A percentile compares a stretch with the other conserved stretches of the same genome.
phyloP scores from a whole-genome alignment of 2,329 filamentous ascomycete species.

The Leptographium lundbergii region DNA sequence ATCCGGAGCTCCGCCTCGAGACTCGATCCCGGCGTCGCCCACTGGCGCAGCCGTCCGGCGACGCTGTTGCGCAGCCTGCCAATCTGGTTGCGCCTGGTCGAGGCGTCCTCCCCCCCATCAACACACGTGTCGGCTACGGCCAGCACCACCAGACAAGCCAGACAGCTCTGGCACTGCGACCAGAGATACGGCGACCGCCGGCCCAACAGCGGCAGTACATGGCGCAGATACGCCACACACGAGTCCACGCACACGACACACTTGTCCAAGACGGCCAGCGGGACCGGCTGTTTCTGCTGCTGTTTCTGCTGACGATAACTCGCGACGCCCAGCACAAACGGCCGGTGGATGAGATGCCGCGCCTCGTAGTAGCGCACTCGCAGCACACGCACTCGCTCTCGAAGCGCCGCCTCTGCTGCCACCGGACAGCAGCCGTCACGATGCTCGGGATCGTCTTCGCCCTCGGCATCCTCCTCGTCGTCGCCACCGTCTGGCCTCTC shows the following conservation, averaged over 20 bases:
- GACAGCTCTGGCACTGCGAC: conserved; percentile 22
- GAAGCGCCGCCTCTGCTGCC: background rate
- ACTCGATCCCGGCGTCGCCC: conserved; percentile 21
- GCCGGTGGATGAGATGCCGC: conserved; percentile 56
- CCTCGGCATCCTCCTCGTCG: background rate
- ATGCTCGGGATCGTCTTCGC: conserved; percentile 21
- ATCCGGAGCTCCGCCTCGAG: conserved; percentile 15
- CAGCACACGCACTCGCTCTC: conserved; percentile 54
- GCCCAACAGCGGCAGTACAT: conserved; percentile 22
- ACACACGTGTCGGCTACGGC: conserved; percentile 19
- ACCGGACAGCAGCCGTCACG: conserved; percentile 27
- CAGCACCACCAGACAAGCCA: conserved; percentile 22
- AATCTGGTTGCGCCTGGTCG: conserved; percentile 5
- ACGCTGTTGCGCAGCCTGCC: conserved; percentile 17
- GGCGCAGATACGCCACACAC: conserved; percentile 22
- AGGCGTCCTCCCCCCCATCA: background rate
- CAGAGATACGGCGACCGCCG: conserved; percentile 25
- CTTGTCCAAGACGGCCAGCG: conserved; percentile 20
- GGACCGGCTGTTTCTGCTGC: conserved; percentile 1
- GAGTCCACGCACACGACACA: conserved; percentile 23
- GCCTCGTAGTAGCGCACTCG: conserved; percentile 62
- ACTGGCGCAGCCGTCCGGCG: conserved; percentile 17
- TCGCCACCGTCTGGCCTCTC: conserved; percentile 32
- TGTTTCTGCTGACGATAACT: background rate
- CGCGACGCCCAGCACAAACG: conserved; percentile 30